Evolutionary conservation across 2,329 filamentous ascomycete species (phyloP), one percentile per base, ranked within the genome.

Genomic region (Paraphaeosphaeria minitans): DNA sequence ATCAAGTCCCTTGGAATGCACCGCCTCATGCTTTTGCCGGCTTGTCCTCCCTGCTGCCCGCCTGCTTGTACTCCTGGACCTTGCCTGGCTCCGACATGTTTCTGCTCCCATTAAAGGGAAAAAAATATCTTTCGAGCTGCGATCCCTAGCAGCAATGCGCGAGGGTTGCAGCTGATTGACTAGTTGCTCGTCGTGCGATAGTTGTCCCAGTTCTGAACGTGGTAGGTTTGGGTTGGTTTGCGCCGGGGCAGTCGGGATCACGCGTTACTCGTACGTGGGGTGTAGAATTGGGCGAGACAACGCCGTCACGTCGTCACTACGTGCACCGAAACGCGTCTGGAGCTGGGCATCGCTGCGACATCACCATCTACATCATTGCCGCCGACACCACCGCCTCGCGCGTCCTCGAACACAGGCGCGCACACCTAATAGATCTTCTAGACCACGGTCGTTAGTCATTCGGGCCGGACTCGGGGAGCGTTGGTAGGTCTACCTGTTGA

Each of bases 1-100:
- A 83, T 81, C 73, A 88, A 81, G n/a, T 14, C 81, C 75, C 0
- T 83, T 82, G 62, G 89, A 87, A 72, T 87, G 84, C n/a, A 82
- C 81, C 84, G 89, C 87, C 63, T 87, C 69, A 31, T 76, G 75
- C 48, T 67, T 67, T 67, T 1, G 74, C 75, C 9, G 71, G 68
- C 57, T 62, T 46, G 24, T 73, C 54, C 56, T 64, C 60, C 45
- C 67, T 57, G 57, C 75, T 74, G 1, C 73, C 73, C 3, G 59
- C 57, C 53, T 61, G 63, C 56, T 71, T 75, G 56, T 61, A 70
- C 22, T 62, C 59, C 4, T 65, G 64, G 61, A 72, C 69, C 45
- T 60, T 69, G 13, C 48, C 51, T 0, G 37, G 33, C 14, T 61
- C 51, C 16, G 37, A n/a, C 47, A 62, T 56, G 13, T 43, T 58